Conservation (phyloP, 768 basidiomycete genomes). For the Galerina marginata region DNA sequence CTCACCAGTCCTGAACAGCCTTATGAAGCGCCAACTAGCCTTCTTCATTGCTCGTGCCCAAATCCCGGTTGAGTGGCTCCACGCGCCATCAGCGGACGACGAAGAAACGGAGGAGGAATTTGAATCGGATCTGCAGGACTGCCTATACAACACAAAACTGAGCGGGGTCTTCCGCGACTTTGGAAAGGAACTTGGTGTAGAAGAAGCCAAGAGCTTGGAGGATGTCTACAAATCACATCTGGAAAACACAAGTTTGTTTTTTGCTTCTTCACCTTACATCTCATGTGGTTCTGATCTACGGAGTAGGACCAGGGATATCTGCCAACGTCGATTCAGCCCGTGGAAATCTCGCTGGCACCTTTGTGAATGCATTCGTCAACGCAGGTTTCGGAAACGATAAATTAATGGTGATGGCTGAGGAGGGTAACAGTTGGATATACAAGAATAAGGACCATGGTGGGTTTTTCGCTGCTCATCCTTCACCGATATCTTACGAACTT, state of each 20-base stretch:
- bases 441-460: conserved; percentile 98
- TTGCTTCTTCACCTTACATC: not conserved
- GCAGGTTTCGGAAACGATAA: conserved; percentile 99
- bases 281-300: not conserved
- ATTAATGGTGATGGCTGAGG: conserved; percentile 95
- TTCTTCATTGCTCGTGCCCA: conserved; percentile 93
- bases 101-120: conserved; percentile 60
- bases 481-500: conserved; percentile 5
- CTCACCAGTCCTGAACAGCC: conserved; percentile 41
- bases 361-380: conserved; percentile 99
- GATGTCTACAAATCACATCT: conserved; percentile 98
- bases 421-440: conserved; percentile 98
- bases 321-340: conserved; percentile 91
- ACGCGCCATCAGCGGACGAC: conserved; percentile 56
- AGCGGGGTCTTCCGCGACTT: conserved; percentile 88
- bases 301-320: conserved; percentile 64
- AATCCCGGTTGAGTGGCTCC: conserved; percentile 89
- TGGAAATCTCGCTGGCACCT: conserved; percentile 94
- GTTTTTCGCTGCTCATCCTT: conserved; percentile 18
- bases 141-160: conserved; percentile 84
- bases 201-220: conserved; percentile 89
- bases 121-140: conserved; percentile 78
- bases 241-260: conserved; percentile 76
- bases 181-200: conserved; percentile 91
- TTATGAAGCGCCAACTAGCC: conserved; percentile 95